Conservation (phyloP, 371 early-diverging fungal genomes). For the Encephalitozoon romaleae region DNA sequence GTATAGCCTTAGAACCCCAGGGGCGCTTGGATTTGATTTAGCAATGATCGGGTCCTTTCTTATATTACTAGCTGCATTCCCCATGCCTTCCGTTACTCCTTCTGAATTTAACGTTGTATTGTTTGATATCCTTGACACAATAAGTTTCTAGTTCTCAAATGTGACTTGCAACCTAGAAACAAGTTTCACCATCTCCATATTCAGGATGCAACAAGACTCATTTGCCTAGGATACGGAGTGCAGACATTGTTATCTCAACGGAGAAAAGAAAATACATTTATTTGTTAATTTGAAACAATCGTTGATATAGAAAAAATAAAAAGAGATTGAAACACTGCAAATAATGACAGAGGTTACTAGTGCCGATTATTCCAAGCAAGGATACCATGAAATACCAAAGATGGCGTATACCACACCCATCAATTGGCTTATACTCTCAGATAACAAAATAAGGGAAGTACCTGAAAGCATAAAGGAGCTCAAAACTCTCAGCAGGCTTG, state of each 20-base stretch:
- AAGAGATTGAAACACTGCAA: slow-evolving; percentile 5
- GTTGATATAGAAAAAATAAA: slow-evolving; percentile 2
- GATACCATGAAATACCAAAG: slow-evolving; percentile 38
- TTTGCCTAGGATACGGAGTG: not conserved
- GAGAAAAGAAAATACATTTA: not conserved
- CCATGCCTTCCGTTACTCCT: not conserved
- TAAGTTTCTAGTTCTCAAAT: not conserved
- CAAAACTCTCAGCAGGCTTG: slow-evolving; percentile 56
- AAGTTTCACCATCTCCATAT: not conserved
- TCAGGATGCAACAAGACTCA: not conserved
- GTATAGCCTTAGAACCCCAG: slow-evolving; percentile 19
- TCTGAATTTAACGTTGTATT: not conserved
- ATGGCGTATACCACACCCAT: slow-evolving; percentile 20
- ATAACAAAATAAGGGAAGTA: slow-evolving; percentile 56
- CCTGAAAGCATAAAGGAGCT: slow-evolving; percentile 49
- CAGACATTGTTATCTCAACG: not conserved
- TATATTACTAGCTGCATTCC: not conserved
- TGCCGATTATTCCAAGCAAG: slow-evolving; percentile 38
- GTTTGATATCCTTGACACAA: not conserved
- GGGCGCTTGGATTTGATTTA: slow-evolving; percentile 17
- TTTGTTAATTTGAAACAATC: slow-evolving; percentile 23
- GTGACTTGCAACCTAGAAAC: not conserved
- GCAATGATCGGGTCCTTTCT: slow-evolving; percentile 9
- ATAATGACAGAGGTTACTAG: slow-evolving; percentile 37
- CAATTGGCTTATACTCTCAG: slow-evolving; percentile 60